Conservation (phyloP, 176 grass and related monocot genomes). For the Carex littledalei region DNA sequence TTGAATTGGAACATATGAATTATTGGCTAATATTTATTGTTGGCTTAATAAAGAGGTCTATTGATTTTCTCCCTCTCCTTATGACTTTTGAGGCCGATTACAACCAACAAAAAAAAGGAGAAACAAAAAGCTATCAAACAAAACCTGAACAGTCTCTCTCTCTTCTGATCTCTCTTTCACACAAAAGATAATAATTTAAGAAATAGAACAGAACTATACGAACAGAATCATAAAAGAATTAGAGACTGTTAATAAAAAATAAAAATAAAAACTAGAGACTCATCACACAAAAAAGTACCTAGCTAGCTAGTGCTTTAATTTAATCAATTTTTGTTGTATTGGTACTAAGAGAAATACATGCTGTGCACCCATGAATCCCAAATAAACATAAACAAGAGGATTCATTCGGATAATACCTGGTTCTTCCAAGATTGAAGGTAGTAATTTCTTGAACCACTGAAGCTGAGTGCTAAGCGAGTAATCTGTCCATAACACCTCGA, state of each 20-base stretch:
- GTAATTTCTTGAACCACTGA: conserved; percentile 64
- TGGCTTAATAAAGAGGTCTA: too few relatives aligned
- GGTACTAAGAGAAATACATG: not conserved
- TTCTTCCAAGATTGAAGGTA: conserved; percentile 23
- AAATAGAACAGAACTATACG: not conserved
- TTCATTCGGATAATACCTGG: not conserved
- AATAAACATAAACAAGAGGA: not conserved
- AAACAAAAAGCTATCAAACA: too few relatives aligned
- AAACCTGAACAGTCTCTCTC: too few relatives aligned
- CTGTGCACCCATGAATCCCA: not conserved
- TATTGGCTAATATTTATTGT: too few relatives aligned
- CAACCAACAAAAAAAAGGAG: too few relatives aligned
- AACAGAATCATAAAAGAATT: not conserved
- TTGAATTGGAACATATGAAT: too few relatives aligned
- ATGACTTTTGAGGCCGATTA: too few relatives aligned
- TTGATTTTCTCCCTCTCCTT: too few relatives aligned
- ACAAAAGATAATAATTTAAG: too few relatives aligned
- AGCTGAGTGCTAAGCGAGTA: conserved; percentile 59
- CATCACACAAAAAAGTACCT: not conserved
- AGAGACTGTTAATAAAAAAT: too few relatives aligned
- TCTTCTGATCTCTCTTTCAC: not conserved
- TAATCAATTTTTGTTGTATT: not conserved
- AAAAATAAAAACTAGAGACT: not conserved
- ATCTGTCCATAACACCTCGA: conserved; percentile 33
- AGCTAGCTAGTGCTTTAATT: not conserved